Base-by-base conservation (phyloP, 257 asterid species). In the Penstemon eatonii region DNA sequence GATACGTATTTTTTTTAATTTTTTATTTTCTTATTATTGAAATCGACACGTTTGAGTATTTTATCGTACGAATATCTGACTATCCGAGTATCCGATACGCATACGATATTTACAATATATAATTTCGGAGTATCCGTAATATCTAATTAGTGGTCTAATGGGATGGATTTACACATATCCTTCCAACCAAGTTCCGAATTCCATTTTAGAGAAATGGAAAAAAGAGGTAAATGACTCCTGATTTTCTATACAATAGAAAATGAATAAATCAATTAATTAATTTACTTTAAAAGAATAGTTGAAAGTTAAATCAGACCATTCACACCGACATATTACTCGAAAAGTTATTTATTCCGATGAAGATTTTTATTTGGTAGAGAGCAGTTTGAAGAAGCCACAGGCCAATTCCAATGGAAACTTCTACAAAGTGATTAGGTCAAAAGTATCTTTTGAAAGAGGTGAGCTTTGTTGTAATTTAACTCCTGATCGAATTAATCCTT, bases 351-450 rank as follows among this genome's bases (percentile, higher is more conserved):
- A 56, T 46, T 47, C 46, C 13, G 40, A n/a, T 5, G 10, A 54
- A 44, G 61, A 7, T 37, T 59, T 66, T 67, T 71, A 55, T 70
- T 59, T 71, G 77, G 61, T 68, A 70, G 68, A 13, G 40, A 62
- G 65, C 67, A 18, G 41, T 50, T 66, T 57, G 62, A 67, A 71
- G 54, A 11, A 5, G 73, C 50, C 44, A 71, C 67, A 63, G 53
- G 49, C 77, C 73, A 63, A 63, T 57, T 37, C 55, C 60, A 33
- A 59, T 45, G 49, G 41, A 39, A 49, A 19, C 55, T 5, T 49
- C n/a, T 36, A 18, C 65, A 72, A 18, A 19, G 37, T 19, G 5
- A 68, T 61, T 74, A 68, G 62, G 66, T 61, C 66, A 53, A 60
- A 67, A 67, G 15, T 18, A 67, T 60, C 57, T 66, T 13, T 52